Evolutionary conservation across 352 stramenopile genomes (phyloP).

Genomic region (Phytophthora multivora): DNA sequence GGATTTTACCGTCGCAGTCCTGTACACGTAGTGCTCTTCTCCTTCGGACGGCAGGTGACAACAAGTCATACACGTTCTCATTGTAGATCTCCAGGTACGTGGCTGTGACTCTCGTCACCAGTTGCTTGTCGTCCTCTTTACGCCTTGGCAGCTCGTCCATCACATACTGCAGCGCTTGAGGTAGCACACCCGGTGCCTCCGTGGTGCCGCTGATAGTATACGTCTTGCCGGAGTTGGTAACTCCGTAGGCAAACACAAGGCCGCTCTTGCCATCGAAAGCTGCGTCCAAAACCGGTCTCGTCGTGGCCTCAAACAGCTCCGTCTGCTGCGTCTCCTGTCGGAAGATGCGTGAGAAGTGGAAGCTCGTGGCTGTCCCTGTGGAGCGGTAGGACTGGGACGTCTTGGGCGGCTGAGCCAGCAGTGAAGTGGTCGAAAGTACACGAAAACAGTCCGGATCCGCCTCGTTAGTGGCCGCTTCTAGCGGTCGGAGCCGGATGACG

Average conservation of each 20-base stretch:
- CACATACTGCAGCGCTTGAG: conserved; percentile 73
- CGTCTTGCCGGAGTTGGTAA: conserved; percentile 99
- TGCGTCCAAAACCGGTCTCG: conserved; percentile 89
- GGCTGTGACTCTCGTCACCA: conserved; percentile 68
- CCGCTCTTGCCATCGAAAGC: conserved; percentile 87
- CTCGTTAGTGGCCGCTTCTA: conserved; percentile 14
- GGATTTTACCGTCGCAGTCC: conserved; percentile 88
- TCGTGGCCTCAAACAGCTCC: conserved; percentile 92
- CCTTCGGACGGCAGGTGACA: conserved; percentile 67
- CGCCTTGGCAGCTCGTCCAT: conserved; percentile 65
- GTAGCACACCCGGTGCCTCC: conserved; percentile 80
- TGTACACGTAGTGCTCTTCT: conserved; percentile 73
- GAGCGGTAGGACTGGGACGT: conserved; percentile 77
- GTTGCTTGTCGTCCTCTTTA: conserved; percentile 45
- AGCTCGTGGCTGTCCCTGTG: conserved; percentile 74
- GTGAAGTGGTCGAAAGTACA: conserved; percentile 62
- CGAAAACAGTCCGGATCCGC: conserved; percentile 60
- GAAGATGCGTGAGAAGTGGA: conserved; percentile 91
- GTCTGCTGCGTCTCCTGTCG: conserved; percentile 73
- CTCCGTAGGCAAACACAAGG: conserved; percentile 97
- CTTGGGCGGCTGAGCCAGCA: conserved; percentile 75
- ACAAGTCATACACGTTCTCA: conserved; percentile 97
- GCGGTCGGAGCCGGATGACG: conserved; percentile 71
- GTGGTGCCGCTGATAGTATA: conserved; percentile 96
- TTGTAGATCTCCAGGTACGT: conserved; percentile 99